Percentiles rank a stretch among this genome's conserved stretches.
Evolutionary conservation across 176 grass and related monocot species (phyloP).

Genomic region (Musa acuminata): DNA sequence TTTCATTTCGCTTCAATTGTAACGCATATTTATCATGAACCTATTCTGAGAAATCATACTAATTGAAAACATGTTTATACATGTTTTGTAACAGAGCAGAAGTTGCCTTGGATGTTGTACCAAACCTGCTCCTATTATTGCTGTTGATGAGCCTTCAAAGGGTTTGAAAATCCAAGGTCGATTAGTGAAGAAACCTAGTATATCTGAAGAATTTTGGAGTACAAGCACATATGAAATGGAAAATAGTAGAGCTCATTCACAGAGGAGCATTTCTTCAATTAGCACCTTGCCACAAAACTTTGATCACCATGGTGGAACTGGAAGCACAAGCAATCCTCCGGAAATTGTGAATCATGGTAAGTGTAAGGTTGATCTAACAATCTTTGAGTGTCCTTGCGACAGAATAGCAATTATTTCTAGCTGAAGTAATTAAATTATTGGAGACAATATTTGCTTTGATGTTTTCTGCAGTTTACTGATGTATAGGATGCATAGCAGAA

Average conservation of each 20-base stretch:
- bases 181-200: constrained; percentile 35
- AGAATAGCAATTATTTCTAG: background rate
- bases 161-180: constrained; percentile 76
- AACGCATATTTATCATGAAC: background rate
- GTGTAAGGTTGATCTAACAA: background rate
- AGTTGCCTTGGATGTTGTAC: constrained; percentile 88
- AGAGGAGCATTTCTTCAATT: constrained; percentile 88
- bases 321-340: constrained; percentile 48
- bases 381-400: background rate
- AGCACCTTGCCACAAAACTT: constrained; percentile 43
- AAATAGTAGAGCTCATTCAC: constrained; percentile 61
- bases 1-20: background rate
- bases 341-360: constrained; percentile 85
- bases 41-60: constrained; percentile 20
- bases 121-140: constrained; percentile 61
- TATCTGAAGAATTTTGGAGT: constrained; percentile 79
- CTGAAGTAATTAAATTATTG: background rate
- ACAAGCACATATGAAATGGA: constrained; percentile 65
- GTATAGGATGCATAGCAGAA: background rate
- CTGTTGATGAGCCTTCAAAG: constrained; percentile 79
- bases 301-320: constrained; percentile 38
- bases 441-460: background rate
- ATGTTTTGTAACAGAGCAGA: constrained; percentile 96
- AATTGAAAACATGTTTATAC: constrained; percentile 43
- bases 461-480: background rate